Conservation (phyloP, 2,329 filamentous ascomycete genomes). For the Cytospora leucostoma region DNA sequence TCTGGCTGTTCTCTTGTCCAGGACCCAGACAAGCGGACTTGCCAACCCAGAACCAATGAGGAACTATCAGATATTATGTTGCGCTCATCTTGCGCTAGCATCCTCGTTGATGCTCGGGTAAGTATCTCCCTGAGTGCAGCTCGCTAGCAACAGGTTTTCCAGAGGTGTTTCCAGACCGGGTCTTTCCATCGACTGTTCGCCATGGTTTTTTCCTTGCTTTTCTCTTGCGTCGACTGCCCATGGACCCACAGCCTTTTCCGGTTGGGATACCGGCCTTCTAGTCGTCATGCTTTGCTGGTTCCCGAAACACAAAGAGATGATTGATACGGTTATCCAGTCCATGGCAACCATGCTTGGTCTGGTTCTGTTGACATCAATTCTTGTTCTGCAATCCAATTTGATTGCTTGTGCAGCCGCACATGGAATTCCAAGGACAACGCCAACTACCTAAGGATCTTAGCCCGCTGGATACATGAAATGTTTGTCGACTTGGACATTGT, state of each 20-base stretch:
- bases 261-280: not conserved
- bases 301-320: not conserved
- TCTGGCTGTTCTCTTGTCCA: not conserved
- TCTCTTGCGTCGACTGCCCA: constrained; percentile 6
- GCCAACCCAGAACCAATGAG: not conserved
- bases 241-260: not conserved
- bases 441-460: not conserved
- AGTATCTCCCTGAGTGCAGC: constrained; percentile 19
- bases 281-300: not conserved
- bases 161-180: not conserved
- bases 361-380: not conserved
- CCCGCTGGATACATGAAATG: not conserved
- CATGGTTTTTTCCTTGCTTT: constrained; percentile 3
- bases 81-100: not conserved
- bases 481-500: not conserved
- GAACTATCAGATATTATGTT: not conserved
- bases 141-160: constrained; percentile 21
- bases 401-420: constrained; percentile 26
- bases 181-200: not conserved
- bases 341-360: constrained; percentile 9
- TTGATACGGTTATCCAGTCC: not conserved
- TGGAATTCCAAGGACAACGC: not conserved
- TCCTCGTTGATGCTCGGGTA: constrained; percentile 8
- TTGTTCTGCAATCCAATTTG: constrained; percentile 19
- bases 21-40: not conserved